These are phyloP conservation scores for Colletotrichum spinosum DNA, from an alignment of 2,329 filamentous ascomycete genomes.

Conservation along the genomic window DNA sequence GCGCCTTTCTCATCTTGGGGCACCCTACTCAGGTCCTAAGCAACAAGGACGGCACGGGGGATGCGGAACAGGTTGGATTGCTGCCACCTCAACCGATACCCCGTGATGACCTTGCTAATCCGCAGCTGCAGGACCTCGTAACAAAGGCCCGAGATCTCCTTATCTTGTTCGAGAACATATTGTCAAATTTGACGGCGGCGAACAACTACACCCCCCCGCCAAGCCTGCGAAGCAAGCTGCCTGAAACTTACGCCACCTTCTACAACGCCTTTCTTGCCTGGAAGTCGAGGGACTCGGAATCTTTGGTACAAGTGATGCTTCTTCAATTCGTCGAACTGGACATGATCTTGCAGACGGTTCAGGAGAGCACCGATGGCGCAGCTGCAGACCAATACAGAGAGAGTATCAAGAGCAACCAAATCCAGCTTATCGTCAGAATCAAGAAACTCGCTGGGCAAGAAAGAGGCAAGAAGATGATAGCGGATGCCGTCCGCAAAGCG, in stretches of 20 bases:
- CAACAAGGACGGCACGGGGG: constrained; percentile 71
- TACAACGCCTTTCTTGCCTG: constrained; percentile 84
- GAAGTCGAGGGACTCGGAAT: constrained; percentile 84
- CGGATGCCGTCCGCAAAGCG: constrained; percentile 79
- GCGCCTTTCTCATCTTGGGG: constrained; percentile 82
- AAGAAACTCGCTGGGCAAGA: constrained; percentile 81
- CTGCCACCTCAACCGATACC: constrained; percentile 56
- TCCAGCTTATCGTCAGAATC: constrained; percentile 82
- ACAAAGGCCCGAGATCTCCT: constrained; percentile 82
- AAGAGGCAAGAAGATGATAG: constrained; percentile 77
- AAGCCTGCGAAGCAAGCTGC: constrained; percentile 70
- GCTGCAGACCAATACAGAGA: constrained; percentile 82
- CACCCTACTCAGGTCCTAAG: constrained; percentile 83
- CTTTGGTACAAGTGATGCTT: constrained; percentile 86
- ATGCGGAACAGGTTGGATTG: constrained; percentile 68
- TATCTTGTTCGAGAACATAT: constrained; percentile 80
- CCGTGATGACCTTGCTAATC: constrained; percentile 68
- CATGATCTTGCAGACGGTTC: constrained; percentile 85
- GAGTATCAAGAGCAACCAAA: constrained; percentile 84
- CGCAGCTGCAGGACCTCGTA: constrained; percentile 77
- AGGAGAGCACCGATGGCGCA: constrained; percentile 78
- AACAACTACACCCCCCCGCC: constrained; percentile 77
- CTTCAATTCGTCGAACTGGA: constrained; percentile 87
- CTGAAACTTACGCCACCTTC: constrained; percentile 79
- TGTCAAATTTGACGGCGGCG: constrained; percentile 72